Percentiles rank a stretch among this genome's conserved stretches.
phyloP scores from a whole-genome alignment of 208 protist species.

The Crithidia sp. region DNA sequence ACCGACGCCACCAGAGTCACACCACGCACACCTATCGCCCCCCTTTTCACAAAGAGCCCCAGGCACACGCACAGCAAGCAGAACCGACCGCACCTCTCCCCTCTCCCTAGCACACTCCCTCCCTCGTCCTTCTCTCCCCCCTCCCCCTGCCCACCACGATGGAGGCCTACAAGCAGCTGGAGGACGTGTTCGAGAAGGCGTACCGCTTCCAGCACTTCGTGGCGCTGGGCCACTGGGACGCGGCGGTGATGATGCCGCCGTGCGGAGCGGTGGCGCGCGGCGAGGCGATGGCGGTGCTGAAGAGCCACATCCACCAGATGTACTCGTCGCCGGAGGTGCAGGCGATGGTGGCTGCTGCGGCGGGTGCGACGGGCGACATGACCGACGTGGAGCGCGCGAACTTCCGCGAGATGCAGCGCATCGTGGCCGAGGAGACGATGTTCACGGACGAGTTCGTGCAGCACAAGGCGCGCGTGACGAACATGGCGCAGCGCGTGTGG shows the following conservation, averaged over 20 bases:
- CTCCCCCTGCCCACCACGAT: not conserved
- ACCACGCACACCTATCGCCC: no score
- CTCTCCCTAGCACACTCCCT: not conserved
- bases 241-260: constrained; percentile 49
- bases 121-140: not conserved
- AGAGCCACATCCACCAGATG: constrained; percentile 36
- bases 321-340: constrained; percentile 30
- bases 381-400: constrained; percentile 2
- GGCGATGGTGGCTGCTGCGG: constrained; percentile 3
- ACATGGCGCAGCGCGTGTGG: constrained; percentile 7
- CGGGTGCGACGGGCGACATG: constrained; percentile 7
- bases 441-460: constrained; percentile 13
- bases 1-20: no score
- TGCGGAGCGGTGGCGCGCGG: constrained; percentile 41
- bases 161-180: constrained; percentile 27
- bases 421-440: constrained; percentile 9
- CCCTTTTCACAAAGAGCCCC: no score
- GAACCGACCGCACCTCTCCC: no score
- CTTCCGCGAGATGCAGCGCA: constrained; percentile 13
- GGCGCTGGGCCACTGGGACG: constrained; percentile 51
- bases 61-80: no score
- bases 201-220: constrained; percentile 44
- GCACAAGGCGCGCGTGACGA: constrained; percentile 7
- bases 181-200: constrained; percentile 41
- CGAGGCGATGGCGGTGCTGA: constrained; percentile 42